phyloP scores from a whole-genome alignment of 768 basidiomycete genomes.

The Lactifluus volemus region DNA sequence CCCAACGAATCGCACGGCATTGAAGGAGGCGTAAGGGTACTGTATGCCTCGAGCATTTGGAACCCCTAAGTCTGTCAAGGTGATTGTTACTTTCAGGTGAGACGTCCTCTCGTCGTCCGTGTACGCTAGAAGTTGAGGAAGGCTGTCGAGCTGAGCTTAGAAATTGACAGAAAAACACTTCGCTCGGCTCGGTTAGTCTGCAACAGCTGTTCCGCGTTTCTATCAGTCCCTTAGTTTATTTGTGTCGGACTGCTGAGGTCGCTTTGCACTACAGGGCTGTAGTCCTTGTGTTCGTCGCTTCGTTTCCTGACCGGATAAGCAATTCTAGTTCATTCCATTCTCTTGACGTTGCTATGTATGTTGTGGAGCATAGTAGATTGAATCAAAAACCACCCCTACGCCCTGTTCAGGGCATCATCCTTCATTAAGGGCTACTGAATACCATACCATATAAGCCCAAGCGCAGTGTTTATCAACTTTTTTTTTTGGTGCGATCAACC shows the following conservation, averaged over 20 bases:
- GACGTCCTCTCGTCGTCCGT: neutral
- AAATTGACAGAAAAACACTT: neutral
- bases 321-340: neutral
- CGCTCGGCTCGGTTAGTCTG: neutral
- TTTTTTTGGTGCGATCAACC: no score
- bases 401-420: neutral
- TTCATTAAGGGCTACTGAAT: neutral
- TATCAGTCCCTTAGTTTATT: neutral
- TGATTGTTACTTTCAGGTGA: neutral
- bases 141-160: neutral
- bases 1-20: no score
- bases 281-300: neutral
- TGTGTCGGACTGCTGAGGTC: neutral
- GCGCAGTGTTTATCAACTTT: neutral
- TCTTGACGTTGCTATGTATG: neutral
- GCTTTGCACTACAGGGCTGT: neutral
- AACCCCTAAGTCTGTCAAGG: no score
- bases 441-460: slow-evolving; percentile 1
- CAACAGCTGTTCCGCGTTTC: neutral
- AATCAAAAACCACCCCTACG: neutral
- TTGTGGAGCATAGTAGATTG: neutral
- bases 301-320: neutral
- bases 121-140: neutral
- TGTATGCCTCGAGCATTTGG: no score
- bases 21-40: no score